These are phyloP conservation scores for Fusarium buxicola DNA, from an alignment of 2,329 filamentous ascomycete genomes.

Conservation along the genomic window DNA sequence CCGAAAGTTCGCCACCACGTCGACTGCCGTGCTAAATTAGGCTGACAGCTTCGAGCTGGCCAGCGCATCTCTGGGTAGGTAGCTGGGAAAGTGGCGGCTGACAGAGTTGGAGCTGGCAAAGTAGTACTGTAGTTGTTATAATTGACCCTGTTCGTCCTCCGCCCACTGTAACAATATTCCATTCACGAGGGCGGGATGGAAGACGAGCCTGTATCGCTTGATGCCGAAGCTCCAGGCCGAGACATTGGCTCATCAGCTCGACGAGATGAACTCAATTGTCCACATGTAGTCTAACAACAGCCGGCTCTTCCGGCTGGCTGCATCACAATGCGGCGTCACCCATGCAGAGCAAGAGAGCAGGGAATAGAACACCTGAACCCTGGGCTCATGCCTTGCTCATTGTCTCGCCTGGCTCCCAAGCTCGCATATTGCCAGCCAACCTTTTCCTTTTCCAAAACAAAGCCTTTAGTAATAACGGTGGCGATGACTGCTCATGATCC, in stretches of 20 bases:
- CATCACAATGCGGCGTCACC: slow-evolving; percentile 6
- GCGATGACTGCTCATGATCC: slow-evolving; percentile 6
- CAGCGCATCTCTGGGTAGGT: slow-evolving; percentile 2
- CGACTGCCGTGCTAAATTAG: slow-evolving; percentile 10
- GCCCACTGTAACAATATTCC: slow-evolving; percentile 18
- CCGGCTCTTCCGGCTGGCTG: slow-evolving; percentile 26
- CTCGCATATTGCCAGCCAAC: slow-evolving; percentile 10
- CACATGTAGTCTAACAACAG: slow-evolving; percentile 6
- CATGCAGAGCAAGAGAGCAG: slow-evolving; percentile 4
- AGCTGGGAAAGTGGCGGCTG: too few relatives aligned
- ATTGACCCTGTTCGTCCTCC: slow-evolving; percentile 5
- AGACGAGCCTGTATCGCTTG: slow-evolving; percentile 7
- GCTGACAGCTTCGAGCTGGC: slow-evolving; percentile 1
- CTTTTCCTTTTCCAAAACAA: neutral
- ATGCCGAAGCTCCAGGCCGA: neutral
- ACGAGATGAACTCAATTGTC: slow-evolving; percentile 31
- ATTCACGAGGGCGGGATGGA: slow-evolving; percentile 6
- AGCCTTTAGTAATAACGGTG: slow-evolving; percentile 4
- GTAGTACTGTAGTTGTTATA: slow-evolving; percentile 1
- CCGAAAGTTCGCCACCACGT: slow-evolving; percentile 6
- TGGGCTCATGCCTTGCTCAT: neutral
- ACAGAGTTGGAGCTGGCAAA: slow-evolving; percentile 4
- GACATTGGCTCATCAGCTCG: slow-evolving; percentile 10
- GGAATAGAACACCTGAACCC: slow-evolving; percentile 3
- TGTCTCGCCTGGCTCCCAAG: neutral